Evolutionary conservation across 768 basidiomycete species (phyloP), one percentile per base, ranked within the genome.

Genomic region (Leccinum sublutescens): DNA sequence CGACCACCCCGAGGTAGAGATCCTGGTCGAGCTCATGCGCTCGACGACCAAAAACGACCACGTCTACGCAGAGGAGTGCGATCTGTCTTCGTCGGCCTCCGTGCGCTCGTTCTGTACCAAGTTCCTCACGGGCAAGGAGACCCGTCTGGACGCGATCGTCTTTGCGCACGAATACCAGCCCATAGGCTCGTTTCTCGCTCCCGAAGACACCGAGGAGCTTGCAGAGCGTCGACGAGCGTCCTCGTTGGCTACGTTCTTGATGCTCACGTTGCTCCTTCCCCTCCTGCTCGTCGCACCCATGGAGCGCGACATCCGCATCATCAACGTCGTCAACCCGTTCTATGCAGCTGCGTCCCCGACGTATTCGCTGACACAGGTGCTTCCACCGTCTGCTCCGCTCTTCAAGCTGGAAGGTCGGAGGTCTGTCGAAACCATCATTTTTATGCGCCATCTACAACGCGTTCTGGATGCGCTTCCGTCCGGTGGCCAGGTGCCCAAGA

Each of bases 271-370:
- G 6, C 79, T 97, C 0, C 80, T 96, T 0, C 93, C 94, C 2
- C 79, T 83, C 29, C 76, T 96, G 4, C 84, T 97, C 15, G 85
- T 89, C 25, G 88, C 91, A 0, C 93, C 94, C 0, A 79, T 82
- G n/a, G 94, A 95, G 69, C 82, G 94, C 36, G 91, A 95, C 62
- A 92, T 97, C 45, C 88, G 95, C n/a, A 83, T 97, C 62, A 78
- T 98, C 69, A 87, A 86, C 57, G 79, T 94, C 43, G 82, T 95
- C 68, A 93, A 94, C 59, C 93, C 93, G 2, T 92, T 93, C 64
- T 97, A 96, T 65, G 87, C 93, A 2, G 92, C 95, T 1, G 88
- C 91, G 0, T 77, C 83, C 3, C 79, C 82, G 4, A 63, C 75
- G 4, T 76, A 80, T 64, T 63, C 75, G 38, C 11, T 69, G 2